Base-by-base conservation (phyloP, 2,329 filamentous ascomycete species). In the Calonectria multiphialidica region DNA sequence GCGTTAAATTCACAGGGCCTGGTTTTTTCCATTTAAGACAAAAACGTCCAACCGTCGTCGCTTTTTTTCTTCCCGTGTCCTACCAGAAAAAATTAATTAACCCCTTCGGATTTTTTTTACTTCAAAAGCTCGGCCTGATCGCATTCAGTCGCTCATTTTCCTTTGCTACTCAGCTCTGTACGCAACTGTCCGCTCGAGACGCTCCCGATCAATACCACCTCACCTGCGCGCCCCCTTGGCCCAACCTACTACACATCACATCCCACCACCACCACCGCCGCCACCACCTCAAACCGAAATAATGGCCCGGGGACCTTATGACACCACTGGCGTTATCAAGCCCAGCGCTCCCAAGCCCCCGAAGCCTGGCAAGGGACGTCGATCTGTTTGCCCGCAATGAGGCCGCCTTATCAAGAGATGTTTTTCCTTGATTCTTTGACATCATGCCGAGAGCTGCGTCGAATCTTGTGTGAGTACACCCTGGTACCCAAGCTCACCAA, bases 251-350 rank as follows among this genome's bases (percentile, higher is more conserved):
- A 21, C 45, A 53, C 53, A 47, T 61, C 45, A 59, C 62, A 50
- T 57, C 72, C 63, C 68, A 72, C 21, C 30, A 67, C 25, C 28
- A 49, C 30, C 30, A 37, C 35, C 45, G 61, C 25, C 62, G 50
- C 59, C 6, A 65, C 35, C 50, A 68, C 53, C 69, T 47, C 74
- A 72, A 13, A n/a, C 49, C 64, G 28, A 25, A 37, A 71, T 40
- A 63, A 84, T 84, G 83, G 74, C 80, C 44, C 81, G 83, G 55
- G 83, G 83, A 65, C 83, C 83, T 2, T 84, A 84, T 71, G 83
- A 84, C 68, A 82, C 80, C n/a, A 84, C 83, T 64, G 83, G 83
- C 70, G 77, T 84, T 49, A 71, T 77, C 64, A 84, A 83, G 79
- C 82, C 83, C 66, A 82, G 71, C 75, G 76, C 77, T 33, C 82